Conservation (phyloP, 345 rosid genomes). For the Camelina hispida region DNA sequence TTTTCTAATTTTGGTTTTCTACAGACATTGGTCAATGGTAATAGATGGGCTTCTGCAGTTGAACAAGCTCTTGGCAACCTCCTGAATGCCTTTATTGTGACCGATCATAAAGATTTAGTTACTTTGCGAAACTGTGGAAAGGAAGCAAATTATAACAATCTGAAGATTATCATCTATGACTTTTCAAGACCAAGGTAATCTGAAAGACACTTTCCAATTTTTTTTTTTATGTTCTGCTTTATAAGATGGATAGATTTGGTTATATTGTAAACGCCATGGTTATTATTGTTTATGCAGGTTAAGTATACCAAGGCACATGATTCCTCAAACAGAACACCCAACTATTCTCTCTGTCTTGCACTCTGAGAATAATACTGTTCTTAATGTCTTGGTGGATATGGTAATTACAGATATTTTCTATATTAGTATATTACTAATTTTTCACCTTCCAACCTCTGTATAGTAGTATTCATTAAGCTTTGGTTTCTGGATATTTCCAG, state of each 20-base stretch:
- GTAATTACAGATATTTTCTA: slow-evolving; percentile 47
- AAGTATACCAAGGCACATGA: slow-evolving; percentile 66
- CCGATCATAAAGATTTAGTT: slow-evolving; percentile 67
- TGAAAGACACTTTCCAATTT: slow-evolving; percentile 7
- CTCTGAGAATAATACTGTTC: slow-evolving; percentile 71
- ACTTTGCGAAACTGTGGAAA: slow-evolving; percentile 70
- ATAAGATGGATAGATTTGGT: slow-evolving; percentile 19
- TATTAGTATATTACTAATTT: slow-evolving; percentile 19
- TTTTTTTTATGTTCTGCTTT: slow-evolving; percentile 9
- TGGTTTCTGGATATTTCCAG: slow-evolving; percentile 47
- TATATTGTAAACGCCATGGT: slow-evolving; percentile 27
- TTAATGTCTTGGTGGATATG: slow-evolving; percentile 89
- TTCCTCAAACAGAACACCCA: slow-evolving; percentile 79
- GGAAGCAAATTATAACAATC: slow-evolving; percentile 65
- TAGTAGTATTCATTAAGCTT: slow-evolving; percentile 21
- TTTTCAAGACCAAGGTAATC: slow-evolving; percentile 80
- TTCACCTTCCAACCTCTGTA: not conserved
- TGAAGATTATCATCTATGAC: slow-evolving; percentile 77
- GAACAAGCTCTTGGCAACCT: slow-evolving; percentile 85
- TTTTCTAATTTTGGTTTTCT: slow-evolving; percentile 14
- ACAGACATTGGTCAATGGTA: slow-evolving; percentile 73
- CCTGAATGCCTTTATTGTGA: slow-evolving; percentile 93
- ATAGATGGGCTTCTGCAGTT: slow-evolving; percentile 86
- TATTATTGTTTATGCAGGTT: slow-evolving; percentile 56
- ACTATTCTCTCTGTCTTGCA: slow-evolving; percentile 71